These are phyloP conservation scores for Podospora pseudocomata DNA, from an alignment of 495 filamentous ascomycete genomes.

Conservation along the genomic window DNA sequence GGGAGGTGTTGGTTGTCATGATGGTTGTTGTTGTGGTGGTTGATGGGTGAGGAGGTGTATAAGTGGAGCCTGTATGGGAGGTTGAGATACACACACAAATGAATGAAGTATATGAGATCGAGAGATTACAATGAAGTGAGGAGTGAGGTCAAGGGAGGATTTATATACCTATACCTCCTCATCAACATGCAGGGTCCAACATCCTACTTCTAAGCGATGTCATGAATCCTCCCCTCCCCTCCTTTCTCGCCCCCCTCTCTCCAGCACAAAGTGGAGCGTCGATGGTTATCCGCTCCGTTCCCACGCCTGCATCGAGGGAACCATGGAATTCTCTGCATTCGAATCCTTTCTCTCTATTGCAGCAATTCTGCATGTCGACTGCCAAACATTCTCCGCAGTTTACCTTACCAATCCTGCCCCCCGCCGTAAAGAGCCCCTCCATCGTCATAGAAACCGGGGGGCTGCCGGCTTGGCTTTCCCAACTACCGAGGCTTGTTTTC, in stretches of 20 bases:
- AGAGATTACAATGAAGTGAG: background rate
- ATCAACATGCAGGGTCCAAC: background rate
- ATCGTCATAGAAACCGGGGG: background rate
- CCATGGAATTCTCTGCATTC: background rate
- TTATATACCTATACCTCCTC: background rate
- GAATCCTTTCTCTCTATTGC: background rate
- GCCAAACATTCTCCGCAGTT: background rate
- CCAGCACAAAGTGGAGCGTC: background rate
- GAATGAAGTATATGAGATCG: background rate
- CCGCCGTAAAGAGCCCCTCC: background rate
- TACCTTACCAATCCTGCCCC: background rate
- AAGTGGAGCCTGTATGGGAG: background rate
- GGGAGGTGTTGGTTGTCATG: constrained; percentile 9
- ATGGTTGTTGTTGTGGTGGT: background rate
- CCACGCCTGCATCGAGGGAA: background rate
- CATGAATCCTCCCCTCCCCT: background rate
- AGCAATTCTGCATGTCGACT: background rate
- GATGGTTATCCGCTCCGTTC: background rate
- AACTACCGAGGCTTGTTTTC: background rate
- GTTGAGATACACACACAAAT: background rate
- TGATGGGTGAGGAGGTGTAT: background rate
- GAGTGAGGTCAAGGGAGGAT: background rate
- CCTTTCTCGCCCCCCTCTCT: background rate
- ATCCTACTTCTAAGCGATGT: background rate
- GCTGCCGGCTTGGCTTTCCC: background rate